Percentiles rank a stretch among this genome's conserved stretches.
These are phyloP conservation scores for Coccomyxa sp. DNA, from an alignment of 139 green algal species.

Conservation along the genomic window DNA sequence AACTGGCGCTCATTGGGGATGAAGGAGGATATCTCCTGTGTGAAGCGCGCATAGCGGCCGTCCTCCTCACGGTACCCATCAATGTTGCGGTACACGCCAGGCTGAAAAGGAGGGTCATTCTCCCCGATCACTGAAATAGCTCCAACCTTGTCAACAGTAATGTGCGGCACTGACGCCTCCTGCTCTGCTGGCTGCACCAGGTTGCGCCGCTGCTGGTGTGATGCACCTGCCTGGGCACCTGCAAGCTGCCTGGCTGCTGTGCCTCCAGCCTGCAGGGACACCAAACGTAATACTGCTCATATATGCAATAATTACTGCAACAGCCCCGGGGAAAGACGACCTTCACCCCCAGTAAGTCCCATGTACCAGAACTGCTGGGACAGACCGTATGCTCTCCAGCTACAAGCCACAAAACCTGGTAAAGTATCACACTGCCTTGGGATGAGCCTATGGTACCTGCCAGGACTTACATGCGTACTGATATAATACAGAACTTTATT, in stretches of 20 bases:
- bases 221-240: background rate
- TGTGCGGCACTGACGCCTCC: constrained; percentile 30
- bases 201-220: background rate
- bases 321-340: too few species aligned
- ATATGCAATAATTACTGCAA: too few species aligned
- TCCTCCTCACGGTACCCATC: constrained; percentile 82
- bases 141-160: constrained; percentile 52
- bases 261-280: background rate
- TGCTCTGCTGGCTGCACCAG: constrained; percentile 19
- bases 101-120: constrained; percentile 11
- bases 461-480: too few species aligned
- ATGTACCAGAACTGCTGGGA: too few species aligned
- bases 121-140: constrained; percentile 47
- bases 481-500: too few species aligned
- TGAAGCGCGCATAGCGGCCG: constrained; percentile 83
- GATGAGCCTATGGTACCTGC: too few species aligned
- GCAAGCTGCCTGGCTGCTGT: background rate
- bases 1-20: constrained; percentile 75
- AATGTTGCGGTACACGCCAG: constrained; percentile 42
- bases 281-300: too few species aligned
- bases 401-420: too few species aligned
- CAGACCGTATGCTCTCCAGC: too few species aligned
- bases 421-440: too few species aligned
- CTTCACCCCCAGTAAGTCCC: too few species aligned
- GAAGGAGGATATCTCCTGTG: constrained; percentile 73